These are phyloP conservation scores for Scheffersomyces titani DNA, from an alignment of 1,139 yeast species.

Conservation along the genomic window DNA sequence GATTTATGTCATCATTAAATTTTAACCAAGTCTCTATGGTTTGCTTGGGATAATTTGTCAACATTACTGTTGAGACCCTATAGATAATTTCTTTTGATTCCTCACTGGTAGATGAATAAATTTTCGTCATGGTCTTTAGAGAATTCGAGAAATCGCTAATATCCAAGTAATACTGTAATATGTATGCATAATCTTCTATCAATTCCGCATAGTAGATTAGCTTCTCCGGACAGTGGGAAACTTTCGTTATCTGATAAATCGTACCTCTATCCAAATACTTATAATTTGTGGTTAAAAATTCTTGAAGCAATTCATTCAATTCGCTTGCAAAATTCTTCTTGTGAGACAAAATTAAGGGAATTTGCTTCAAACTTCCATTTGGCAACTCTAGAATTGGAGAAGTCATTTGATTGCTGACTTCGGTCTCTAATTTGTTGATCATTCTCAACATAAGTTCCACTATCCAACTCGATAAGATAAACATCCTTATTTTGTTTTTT, in stretches of 20 bases:
- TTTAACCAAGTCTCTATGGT: conserved; percentile 84
- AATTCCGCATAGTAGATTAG: conserved; percentile 68
- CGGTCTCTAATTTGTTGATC: conserved; percentile 23
- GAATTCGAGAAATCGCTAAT: conserved; percentile 76
- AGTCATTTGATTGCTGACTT: conserved; percentile 6
- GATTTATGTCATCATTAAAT: conserved; percentile 45
- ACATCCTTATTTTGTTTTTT: conserved; percentile 51
- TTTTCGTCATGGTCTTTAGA: conserved; percentile 53
- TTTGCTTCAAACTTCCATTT: neutral
- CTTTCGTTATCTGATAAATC: conserved; percentile 68
- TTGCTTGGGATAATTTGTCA: conserved; percentile 66
- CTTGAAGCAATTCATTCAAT: conserved; percentile 39
- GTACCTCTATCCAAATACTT: conserved; percentile 60
- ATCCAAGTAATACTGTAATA: conserved; percentile 68
- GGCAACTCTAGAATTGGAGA: neutral
- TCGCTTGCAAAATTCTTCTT: conserved; percentile 13
- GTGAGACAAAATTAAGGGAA: neutral
- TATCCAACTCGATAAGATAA: conserved; percentile 80
- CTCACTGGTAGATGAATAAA: conserved; percentile 41
- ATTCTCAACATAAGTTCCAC: conserved; percentile 55
- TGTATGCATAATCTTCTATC: conserved; percentile 67
- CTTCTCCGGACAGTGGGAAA: conserved; percentile 65
- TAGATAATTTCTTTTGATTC: conserved; percentile 48
- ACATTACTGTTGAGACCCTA: conserved; percentile 63
- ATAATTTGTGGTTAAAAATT: conserved; percentile 54